Base-by-base conservation (phyloP, 2,329 filamentous ascomycete genomes). In the Orbilia javanica region DNA sequence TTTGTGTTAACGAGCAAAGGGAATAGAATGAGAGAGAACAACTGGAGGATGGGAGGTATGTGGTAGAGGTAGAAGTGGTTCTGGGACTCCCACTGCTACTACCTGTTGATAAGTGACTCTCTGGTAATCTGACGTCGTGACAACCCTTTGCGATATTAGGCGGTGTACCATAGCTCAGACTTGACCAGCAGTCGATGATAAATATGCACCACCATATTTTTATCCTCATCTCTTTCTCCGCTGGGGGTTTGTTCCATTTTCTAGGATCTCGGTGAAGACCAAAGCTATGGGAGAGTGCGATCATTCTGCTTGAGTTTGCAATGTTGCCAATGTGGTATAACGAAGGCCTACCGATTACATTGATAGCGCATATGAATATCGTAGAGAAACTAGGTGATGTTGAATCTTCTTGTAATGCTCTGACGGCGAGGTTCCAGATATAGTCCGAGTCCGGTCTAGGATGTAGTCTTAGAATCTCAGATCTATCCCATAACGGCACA, bases 341-440 rank as follows among this genome's bases (percentile, higher is more conserved):
- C 5, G 88, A 88, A 0, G 89, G 89, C 1, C 89, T 85, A 0
- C 89, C 89, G 0, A 87, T 87, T 1, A 90, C 83, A 80, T 91
- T 89, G 8, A 91, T 84, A 7, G 90, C 82, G 4, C 88, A 86
- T 1, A 88, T 87, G 22, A 87, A 85, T 25, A 91, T 86, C 0
- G 88, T 89, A 0, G 88, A 88, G 50, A 90, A 84, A 0, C 89
- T 88, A 0, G 89, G 89, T 0, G 87, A 87, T 0, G 88, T 85
- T 5, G 90, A 86, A 73, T 90, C 89, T 0, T 87, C 88, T 79
- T 89, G 88, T 2, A 90, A 84, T 0, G 89, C 88, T 65, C 88
- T 88, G 20, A 87, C 88, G 5, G 88, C 88, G 73, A 89, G 85
- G 73, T 90, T 90, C 86, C 90, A 90, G 7, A 89, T 87, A 81